Conservation (phyloP, 768 basidiomycete genomes). For the Mycena capillaripes region DNA sequence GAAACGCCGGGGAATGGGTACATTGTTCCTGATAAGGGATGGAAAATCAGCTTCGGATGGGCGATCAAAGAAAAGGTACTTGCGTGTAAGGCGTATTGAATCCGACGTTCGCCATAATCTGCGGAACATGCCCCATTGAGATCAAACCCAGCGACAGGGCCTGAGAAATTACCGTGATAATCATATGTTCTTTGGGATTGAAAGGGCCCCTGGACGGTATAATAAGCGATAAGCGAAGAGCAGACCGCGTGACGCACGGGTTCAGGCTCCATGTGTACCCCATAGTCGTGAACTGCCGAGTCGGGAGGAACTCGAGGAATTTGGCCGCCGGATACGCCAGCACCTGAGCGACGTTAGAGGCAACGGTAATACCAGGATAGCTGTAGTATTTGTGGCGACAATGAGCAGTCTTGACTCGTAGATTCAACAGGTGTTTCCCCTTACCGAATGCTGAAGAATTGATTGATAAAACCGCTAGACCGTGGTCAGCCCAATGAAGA, state of each 20-base stretch:
- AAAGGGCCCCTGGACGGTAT: conserved; percentile 61
- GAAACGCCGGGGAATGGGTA: background rate
- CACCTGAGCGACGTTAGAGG: conserved; percentile 60
- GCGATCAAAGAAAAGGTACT: conserved; percentile 37
- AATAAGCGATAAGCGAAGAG: background rate
- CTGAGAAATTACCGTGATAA: conserved; percentile 52
- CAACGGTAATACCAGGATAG: conserved; percentile 36
- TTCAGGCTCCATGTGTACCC: conserved; percentile 66
- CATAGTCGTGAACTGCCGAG: conserved; percentile 53
- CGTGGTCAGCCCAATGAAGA: background rate
- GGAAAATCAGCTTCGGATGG: conserved; percentile 40
- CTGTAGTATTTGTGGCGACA: no score
- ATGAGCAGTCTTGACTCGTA: no score
- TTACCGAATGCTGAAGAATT: conserved; percentile 48
- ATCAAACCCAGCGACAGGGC: no score
- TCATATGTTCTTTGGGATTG: conserved; percentile 75
- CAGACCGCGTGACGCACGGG: conserved; percentile 41
- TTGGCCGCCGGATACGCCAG: conserved; percentile 61
- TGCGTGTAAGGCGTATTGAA: conserved; percentile 63
- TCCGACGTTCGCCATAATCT: conserved; percentile 66
- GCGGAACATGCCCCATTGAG: background rate
- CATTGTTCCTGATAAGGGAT: conserved; percentile 11
- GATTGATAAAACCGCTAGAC: conserved; percentile 45
- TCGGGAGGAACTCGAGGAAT: conserved; percentile 47
- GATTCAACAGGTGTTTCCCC: no score